Conservation (phyloP, 2,329 filamentous ascomycete genomes). For the Fusarium solani-melongenae region DNA sequence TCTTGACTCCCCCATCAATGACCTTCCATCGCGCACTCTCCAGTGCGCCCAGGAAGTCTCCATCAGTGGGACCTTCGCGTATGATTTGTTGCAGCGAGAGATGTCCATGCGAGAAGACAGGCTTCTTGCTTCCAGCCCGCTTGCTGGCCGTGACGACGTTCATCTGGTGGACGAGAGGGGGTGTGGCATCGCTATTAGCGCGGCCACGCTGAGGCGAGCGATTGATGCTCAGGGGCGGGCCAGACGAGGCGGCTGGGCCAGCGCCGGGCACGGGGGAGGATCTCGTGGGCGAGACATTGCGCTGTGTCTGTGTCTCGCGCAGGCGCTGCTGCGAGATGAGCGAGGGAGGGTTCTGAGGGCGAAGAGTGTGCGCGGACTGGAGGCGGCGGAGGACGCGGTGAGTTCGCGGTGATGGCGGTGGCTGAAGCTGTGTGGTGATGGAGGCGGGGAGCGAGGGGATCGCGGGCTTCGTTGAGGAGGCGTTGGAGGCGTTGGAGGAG, state of each 20-base stretch:
- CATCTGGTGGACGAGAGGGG: conserved; percentile 52
- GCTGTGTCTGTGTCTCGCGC: conserved; percentile 57
- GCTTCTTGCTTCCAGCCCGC: conserved; percentile 55
- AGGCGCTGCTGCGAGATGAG: conserved; percentile 73
- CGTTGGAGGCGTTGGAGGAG: conserved; percentile 18
- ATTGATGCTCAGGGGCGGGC: conserved; percentile 30
- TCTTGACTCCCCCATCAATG: conserved; percentile 79
- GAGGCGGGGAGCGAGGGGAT: conserved; percentile 40
- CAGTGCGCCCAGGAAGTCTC: conserved; percentile 73
- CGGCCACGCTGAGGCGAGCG: conserved; percentile 68
- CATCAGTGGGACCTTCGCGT: conserved; percentile 81
- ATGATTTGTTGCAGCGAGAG: conserved; percentile 79
- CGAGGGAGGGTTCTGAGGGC: conserved; percentile 61
- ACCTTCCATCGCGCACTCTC: conserved; percentile 80
- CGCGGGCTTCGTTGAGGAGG: conserved; percentile 26
- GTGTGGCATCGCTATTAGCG: conserved; percentile 78
- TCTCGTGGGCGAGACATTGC: conserved; percentile 49
- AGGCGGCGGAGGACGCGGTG: conserved; percentile 77
- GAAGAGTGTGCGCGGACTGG: conserved; percentile 78
- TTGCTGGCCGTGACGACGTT: conserved; percentile 49
- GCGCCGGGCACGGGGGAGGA: conserved; percentile 15
- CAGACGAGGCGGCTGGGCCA: conserved; percentile 14
- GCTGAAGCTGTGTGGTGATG: conserved; percentile 59
- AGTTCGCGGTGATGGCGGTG: conserved; percentile 71
- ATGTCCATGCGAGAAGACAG: conserved; percentile 62